These are phyloP conservation scores for Mycena floridula DNA, from an alignment of 768 basidiomycete species.

Conservation along the genomic window DNA sequence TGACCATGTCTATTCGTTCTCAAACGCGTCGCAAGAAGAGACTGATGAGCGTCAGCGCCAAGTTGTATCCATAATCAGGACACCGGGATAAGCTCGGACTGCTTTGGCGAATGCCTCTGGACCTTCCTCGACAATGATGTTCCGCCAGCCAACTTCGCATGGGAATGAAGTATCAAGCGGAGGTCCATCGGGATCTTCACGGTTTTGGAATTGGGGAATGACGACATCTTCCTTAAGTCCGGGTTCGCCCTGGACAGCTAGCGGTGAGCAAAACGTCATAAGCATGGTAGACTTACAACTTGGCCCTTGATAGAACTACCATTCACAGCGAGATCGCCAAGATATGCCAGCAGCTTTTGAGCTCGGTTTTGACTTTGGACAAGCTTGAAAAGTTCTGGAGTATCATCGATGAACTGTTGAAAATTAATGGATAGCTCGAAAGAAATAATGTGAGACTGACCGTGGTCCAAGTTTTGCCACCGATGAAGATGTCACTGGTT, in stretches of 20 bases:
- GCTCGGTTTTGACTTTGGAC: slow-evolving; percentile 98
- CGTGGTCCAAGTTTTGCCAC: slow-evolving; percentile 98
- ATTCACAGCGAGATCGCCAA: slow-evolving; percentile 97
- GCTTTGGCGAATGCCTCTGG: slow-evolving; percentile 99
- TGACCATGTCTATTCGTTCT: slow-evolving; percentile 96
- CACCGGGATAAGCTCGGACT: slow-evolving; percentile 91
- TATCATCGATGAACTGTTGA: slow-evolving; percentile 94
- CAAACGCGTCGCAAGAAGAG: slow-evolving; percentile 91
- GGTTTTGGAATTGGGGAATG: slow-evolving; percentile 74
- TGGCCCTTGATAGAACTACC: slow-evolving; percentile 98
- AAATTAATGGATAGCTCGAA: neutral
- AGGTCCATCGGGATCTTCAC: slow-evolving; percentile 66
- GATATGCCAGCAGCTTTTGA: slow-evolving; percentile 93
- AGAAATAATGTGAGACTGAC: slow-evolving; percentile 28
- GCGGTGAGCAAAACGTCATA: neutral
- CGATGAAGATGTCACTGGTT: slow-evolving; percentile 94
- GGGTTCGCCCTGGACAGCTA: slow-evolving; percentile 68
- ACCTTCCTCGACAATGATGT: slow-evolving; percentile 96
- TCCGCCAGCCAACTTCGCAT: slow-evolving; percentile 91
- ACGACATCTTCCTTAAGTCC: slow-evolving; percentile 87
- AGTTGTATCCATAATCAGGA: slow-evolving; percentile 96
- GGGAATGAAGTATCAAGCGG: slow-evolving; percentile 77
- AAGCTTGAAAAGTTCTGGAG: slow-evolving; percentile 98
- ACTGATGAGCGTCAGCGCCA: slow-evolving; percentile 99
- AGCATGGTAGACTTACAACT: slow-evolving; percentile 30